Conservation (phyloP, 208 protist genomes). For the Wallacemonas sp. region DNA sequence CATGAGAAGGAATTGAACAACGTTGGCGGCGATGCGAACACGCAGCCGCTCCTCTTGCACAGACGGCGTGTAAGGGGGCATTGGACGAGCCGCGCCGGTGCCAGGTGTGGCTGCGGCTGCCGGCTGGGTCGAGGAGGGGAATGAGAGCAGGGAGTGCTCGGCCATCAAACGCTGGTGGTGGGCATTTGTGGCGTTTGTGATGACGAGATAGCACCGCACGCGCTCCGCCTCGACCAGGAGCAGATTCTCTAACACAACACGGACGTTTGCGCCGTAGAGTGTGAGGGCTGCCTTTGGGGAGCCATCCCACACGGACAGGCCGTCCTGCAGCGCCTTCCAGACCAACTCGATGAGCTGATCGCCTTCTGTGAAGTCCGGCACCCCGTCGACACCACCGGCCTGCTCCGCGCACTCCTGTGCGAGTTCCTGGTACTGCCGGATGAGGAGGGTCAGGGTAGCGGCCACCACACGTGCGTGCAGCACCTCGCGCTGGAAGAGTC, state of each 20-base stretch:
- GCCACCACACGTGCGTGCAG: conserved; percentile 77
- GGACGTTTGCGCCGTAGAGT: conserved; percentile 68
- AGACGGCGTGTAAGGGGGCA: conserved; percentile 43
- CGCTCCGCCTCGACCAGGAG: conserved; percentile 71
- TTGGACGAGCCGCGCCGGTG: not conserved
- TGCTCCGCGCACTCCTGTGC: conserved; percentile 37
- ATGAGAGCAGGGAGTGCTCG: conserved; percentile 4
- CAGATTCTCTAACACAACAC: conserved; percentile 56
- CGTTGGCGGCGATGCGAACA: conserved; percentile 62
- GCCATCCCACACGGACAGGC: conserved; percentile 21
- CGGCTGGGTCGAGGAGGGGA: not conserved
- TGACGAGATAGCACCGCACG: conserved; percentile 59
- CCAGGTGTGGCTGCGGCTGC: not conserved
- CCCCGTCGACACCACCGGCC: conserved; percentile 14
- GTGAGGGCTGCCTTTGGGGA: conserved; percentile 10
- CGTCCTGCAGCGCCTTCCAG: conserved; percentile 70
- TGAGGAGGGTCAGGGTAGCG: conserved; percentile 64
- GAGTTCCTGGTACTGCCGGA: conserved; percentile 74
- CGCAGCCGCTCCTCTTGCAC: conserved; percentile 70
- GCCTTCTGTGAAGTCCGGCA: conserved; percentile 67
- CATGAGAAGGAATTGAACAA: conserved; percentile 78
- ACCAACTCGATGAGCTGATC: conserved; percentile 68
- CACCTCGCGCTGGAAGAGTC: conserved; percentile 73
- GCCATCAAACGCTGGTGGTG: conserved; percentile 26
- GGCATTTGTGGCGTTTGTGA: conserved; percentile 36